These are phyloP conservation scores for Sequoia sempervirens DNA, from an alignment of 75 land plant species.

Conservation along the genomic window DNA sequence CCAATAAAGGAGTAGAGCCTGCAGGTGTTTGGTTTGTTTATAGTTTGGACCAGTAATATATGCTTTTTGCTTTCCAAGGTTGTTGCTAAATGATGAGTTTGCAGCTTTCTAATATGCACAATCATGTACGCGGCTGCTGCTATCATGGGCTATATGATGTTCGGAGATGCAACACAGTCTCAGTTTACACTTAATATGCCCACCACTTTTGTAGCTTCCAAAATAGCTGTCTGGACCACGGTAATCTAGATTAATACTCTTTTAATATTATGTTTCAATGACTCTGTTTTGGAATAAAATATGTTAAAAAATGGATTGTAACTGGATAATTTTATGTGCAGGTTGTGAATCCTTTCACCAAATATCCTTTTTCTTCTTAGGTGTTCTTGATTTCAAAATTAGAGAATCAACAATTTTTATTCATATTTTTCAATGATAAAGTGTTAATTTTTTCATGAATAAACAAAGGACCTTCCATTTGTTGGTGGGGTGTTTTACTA, in stretches of 20 bases:
- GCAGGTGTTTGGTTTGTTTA: not conserved
- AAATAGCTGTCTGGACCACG: conserved; percentile 90
- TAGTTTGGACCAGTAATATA: not conserved
- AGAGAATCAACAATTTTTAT: not conserved
- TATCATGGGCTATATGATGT: conserved; percentile 64
- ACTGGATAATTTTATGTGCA: conserved; percentile 27
- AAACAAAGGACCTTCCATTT: no score
- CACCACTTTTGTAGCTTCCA: conserved; percentile 50
- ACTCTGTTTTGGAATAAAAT: not conserved
- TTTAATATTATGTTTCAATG: not conserved
- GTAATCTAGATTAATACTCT: conserved; percentile 21
- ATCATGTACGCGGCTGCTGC: conserved; percentile 66
- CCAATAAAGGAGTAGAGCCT: no score
- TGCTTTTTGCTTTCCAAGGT: not conserved
- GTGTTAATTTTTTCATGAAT: no score
- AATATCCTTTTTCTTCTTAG: conserved; percentile 73
- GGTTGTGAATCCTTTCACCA: conserved; percentile 87
- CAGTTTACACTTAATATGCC: conserved; percentile 91
- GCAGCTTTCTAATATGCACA: conserved; percentile 65
- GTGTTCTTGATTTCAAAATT: not conserved
- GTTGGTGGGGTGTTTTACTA: no score
- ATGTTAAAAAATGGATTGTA: not conserved
- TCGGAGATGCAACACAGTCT: conserved; percentile 67
- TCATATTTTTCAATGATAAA: no score
- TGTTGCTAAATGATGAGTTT: not conserved